Percentiles rank a stretch among this genome's conserved stretches.
phyloP scores from a whole-genome alignment of 2,329 filamentous ascomycete species.

The Aspergillus tanneri region DNA sequence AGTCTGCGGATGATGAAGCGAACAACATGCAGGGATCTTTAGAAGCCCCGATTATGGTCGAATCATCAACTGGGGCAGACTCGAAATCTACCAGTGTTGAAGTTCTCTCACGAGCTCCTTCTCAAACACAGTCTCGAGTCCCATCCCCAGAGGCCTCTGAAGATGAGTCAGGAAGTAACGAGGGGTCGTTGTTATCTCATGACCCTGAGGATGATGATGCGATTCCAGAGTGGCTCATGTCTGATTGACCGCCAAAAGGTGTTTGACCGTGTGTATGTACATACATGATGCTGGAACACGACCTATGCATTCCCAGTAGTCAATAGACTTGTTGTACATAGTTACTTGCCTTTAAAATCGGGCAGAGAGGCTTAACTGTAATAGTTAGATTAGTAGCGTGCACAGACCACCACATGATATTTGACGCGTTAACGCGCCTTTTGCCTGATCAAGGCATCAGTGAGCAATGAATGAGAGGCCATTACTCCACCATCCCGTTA shows the following conservation, averaged over 20 bases:
- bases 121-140: slow-evolving; percentile 13
- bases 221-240: slow-evolving; percentile 62
- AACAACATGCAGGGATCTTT: slow-evolving; percentile 18
- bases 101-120: slow-evolving; percentile 22
- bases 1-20: background rate
- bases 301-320: background rate
- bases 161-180: slow-evolving; percentile 33
- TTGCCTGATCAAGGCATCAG: slow-evolving; percentile 1
- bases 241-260: slow-evolving; percentile 22
- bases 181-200: slow-evolving; percentile 57
- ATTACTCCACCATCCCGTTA: background rate
- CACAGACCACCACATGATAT: background rate
- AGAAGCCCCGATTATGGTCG: slow-evolving; percentile 25
- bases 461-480: background rate
- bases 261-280: background rate
- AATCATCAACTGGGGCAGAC: slow-evolving; percentile 23
- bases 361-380: background rate
- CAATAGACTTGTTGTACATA: background rate
- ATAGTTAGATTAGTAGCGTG: slow-evolving; percentile 1
- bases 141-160: slow-evolving; percentile 15
- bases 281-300: background rate
- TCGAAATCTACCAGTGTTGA: slow-evolving; percentile 30
- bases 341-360: background rate
- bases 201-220: slow-evolving; percentile 66
- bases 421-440: slow-evolving; percentile 3